Evolutionary conservation across 2,329 filamentous ascomycete genomes (phyloP).

Genomic region (Alternaria longipes): DNA sequence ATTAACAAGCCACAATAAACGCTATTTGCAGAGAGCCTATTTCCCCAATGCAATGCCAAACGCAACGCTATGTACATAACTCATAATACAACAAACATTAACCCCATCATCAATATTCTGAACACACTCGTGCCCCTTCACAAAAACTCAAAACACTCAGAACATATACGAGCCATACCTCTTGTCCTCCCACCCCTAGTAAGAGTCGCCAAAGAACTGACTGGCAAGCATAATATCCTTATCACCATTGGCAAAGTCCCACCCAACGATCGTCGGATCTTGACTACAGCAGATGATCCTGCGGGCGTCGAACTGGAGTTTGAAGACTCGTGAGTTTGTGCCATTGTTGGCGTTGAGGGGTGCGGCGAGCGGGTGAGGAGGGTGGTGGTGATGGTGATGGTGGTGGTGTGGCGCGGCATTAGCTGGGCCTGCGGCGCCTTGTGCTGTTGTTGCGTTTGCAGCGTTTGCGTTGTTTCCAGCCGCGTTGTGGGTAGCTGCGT

Average conservation of each 20-base stretch:
- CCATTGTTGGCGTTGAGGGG: slow-evolving; percentile 25
- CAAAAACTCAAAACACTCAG: neutral
- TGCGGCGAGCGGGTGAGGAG: slow-evolving; percentile 37
- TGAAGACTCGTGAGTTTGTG: slow-evolving; percentile 77
- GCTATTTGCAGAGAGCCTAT: neutral
- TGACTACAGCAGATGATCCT: slow-evolving; percentile 96
- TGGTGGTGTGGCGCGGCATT: slow-evolving; percentile 31
- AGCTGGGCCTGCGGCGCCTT: slow-evolving; percentile 23
- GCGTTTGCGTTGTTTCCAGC: neutral
- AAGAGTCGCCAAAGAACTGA: slow-evolving; percentile 73
- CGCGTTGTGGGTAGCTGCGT: slow-evolving; percentile 5
- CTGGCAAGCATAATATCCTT: slow-evolving; percentile 79
- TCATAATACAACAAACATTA: neutral
- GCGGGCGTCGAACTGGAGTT: slow-evolving; percentile 92
- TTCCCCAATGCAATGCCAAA: neutral
- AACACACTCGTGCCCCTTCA: too few relatives aligned
- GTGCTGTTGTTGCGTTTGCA: slow-evolving; percentile 21
- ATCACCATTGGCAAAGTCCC: slow-evolving; percentile 95
- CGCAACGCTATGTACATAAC: neutral
- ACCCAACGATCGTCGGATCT: slow-evolving; percentile 89
- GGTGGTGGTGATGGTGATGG: slow-evolving; percentile 45
- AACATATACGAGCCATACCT: neutral
- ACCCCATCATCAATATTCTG: neutral
- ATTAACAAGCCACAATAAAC: neutral
- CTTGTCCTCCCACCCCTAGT: slow-evolving; percentile 13